phyloP scores from a whole-genome alignment of 2,329 filamentous ascomycete species.

The Ophiostoma australiae region DNA sequence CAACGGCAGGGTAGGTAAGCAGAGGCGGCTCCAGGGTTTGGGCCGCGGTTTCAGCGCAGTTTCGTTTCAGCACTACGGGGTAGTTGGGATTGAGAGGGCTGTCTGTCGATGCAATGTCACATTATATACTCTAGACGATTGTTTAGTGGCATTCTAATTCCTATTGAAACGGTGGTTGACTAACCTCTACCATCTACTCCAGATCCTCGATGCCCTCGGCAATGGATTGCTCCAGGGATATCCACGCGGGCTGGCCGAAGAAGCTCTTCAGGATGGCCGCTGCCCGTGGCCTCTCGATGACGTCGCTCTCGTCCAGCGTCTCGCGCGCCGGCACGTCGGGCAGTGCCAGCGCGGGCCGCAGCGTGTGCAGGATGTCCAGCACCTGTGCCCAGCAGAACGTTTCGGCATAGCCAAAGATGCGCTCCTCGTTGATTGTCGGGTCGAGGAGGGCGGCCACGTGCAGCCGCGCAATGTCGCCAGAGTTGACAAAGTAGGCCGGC shows the following conservation, averaged over 20 bases:
- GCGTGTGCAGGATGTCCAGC: neutral
- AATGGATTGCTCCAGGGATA: neutral
- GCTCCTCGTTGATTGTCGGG: neutral
- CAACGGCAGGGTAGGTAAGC: neutral
- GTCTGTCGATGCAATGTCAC: neutral
- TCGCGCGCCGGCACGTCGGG: neutral
- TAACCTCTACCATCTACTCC: neutral
- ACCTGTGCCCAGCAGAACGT: neutral
- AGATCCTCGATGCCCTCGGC: neutral
- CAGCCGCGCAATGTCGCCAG: neutral
- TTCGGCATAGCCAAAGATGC: constrained; percentile 8
- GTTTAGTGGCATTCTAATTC: neutral
- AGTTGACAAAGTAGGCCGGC: neutral
- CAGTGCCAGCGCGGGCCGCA: neutral
- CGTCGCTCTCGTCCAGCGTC: neutral
- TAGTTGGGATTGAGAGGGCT: neutral
- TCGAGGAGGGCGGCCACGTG: neutral
- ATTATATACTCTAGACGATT: neutral
- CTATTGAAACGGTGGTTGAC: neutral
- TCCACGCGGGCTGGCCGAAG: constrained; percentile 9
- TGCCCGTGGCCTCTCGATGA: neutral
- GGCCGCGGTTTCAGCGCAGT: constrained; percentile 2
- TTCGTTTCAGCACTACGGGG: neutral
- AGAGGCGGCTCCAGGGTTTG: neutral
- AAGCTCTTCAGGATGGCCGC: neutral